A percentile compares a stretch with the other conserved stretches of the same genome.
Evolutionary conservation across 352 stramenopile genomes (phyloP).

Genomic region (Phytophthora crassamura): DNA sequence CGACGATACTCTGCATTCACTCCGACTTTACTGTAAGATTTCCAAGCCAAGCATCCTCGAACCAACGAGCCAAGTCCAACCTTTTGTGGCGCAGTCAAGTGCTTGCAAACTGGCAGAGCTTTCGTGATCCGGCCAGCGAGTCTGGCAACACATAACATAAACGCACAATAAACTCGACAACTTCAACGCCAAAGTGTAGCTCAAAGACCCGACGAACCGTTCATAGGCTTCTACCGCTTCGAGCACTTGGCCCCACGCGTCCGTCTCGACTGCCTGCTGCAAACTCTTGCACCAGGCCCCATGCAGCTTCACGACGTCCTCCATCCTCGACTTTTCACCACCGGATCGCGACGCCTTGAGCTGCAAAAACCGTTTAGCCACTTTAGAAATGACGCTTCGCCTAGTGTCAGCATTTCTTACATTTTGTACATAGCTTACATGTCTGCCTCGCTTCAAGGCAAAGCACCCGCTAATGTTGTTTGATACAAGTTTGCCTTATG

Average conservation of each 20-base stretch:
- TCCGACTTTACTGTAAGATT: neutral
- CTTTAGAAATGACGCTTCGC: conserved; percentile 6
- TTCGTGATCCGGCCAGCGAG: conserved; percentile 47
- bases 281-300: conserved; percentile 62
- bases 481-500: conserved; percentile 20
- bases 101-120: conserved; percentile 46
- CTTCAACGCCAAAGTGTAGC: neutral
- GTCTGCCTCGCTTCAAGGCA: neutral
- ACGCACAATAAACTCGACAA: neutral
- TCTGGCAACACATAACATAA: conserved; percentile 23
- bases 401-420: conserved; percentile 19
- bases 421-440: conserved; percentile 33
- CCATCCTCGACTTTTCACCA: conserved; percentile 36
- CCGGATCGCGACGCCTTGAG: conserved; percentile 15
- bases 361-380: conserved; percentile 13
- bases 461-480: conserved; percentile 8
- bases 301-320: conserved; percentile 59
- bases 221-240: conserved; percentile 83
- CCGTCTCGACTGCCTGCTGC: conserved; percentile 64
- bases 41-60: neutral
- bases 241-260: conserved; percentile 75
- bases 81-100: conserved; percentile 52
- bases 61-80: conserved; percentile 7
- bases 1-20: conserved; percentile 33
- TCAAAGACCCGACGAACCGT: conserved; percentile 37